Percentiles rank a stretch among this genome's conserved stretches.
Conservation (phyloP, 1,139 yeast genomes). For the Taiozyma sp. region DNA sequence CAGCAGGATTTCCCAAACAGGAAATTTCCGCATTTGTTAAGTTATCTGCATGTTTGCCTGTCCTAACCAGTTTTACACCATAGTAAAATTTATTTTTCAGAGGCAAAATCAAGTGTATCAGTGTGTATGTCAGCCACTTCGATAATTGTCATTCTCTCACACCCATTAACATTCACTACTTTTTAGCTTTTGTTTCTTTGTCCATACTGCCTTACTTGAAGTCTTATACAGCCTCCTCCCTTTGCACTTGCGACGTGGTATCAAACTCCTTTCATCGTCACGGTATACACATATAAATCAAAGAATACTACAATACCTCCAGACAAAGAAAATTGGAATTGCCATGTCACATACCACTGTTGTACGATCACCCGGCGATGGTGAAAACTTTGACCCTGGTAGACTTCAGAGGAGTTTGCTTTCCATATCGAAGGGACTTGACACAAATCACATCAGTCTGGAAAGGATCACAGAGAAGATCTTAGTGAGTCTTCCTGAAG, state of each 20-base stretch:
- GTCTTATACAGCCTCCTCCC: neutral
- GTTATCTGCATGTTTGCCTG: neutral
- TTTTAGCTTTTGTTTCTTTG: neutral
- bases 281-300: neutral
- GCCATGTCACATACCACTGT: conserved; percentile 12
- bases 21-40: neutral
- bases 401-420: conserved; percentile 5
- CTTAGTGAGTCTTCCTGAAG: conserved; percentile 57
- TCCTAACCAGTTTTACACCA: neutral
- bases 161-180: neutral
- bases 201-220: neutral
- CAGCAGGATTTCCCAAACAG: neutral
- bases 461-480: conserved; percentile 56
- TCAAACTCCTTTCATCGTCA: neutral
- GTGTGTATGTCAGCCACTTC: neutral
- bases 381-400: conserved; percentile 5
- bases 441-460: conserved; percentile 53
- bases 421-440: conserved; percentile 35
- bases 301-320: neutral
- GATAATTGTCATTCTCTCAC: too few species aligned
- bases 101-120: neutral
- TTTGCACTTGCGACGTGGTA: neutral
- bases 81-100: too few species aligned
- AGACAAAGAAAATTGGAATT: neutral
- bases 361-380: conserved; percentile 8